Base-by-base conservation (phyloP, 106 monocot species). In the Apostasia ramifera region DNA sequence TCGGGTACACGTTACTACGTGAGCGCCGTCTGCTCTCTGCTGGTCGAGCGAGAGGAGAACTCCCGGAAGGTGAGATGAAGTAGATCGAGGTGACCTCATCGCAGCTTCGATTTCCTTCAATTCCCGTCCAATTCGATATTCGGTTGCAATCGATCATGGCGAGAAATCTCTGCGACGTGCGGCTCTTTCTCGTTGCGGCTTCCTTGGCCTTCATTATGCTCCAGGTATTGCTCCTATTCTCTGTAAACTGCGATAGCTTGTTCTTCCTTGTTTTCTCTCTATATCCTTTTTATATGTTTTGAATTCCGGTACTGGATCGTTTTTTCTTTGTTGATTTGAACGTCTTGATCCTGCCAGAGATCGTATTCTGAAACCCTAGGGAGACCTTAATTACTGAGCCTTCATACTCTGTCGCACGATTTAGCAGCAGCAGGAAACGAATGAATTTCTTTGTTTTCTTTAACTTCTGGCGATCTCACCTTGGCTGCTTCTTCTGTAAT, bases 161-260 rank as follows among this genome's bases (percentile, higher is more conserved):
- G 81, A 82, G 71, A 61, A 73, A 68, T 44, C 4, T 68, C 66
- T 77, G 84, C 81, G 85, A 88, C 79, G 48, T 85, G 40, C 88
- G 94, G 41, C 55, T 94, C 81, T 66, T 94, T 65, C 82, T 94
- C 70, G 56, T 81, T 56, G 51, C 69, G 47, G 87, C 83, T 2
- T 87, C 88, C 2, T 69, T 73, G 43, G 80, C 79, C 45, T 94
- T 94, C 72, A 94, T 94, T 75, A 81, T 70, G 74, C 85, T 91
- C 71, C 94, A 94, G 91, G 94, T 94, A 39, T 44, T 64, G 6
- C 41, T 66, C 39, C 47, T 10, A 26, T 26, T 26, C 26, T 26
- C 26, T 26, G 26, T 26, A 26, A 26, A 26, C 26, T 26, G 26
- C 26, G 26, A 26, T 26, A 26, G 26, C 26, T 26, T 26, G 26